Evolutionary conservation across 352 stramenopile species (phyloP), one percentile per base, ranked within the genome.

Genomic region (Pythium folliculosum): DNA sequence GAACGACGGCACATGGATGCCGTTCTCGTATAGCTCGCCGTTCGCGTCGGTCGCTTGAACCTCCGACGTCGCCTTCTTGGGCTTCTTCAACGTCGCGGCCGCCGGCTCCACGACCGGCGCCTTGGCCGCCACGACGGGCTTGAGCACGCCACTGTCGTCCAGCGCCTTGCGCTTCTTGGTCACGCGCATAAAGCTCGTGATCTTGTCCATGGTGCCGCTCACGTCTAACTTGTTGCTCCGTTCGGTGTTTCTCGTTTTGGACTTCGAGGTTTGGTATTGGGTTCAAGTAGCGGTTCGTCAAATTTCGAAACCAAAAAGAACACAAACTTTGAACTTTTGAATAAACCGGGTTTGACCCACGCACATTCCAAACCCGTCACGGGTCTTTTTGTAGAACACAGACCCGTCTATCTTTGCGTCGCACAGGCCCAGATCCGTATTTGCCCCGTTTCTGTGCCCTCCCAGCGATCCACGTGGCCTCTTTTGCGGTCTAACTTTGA

Each of bases 141-240:
- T 73, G 8, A 47, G 27, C n/a, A 48, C 67, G 14, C 75, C 73
- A 17, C 75, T 75, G 37, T 71, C 70, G 23, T 73, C 32, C 52
- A 57, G 68, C 45, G 68, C 61, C 67, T 72, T 81, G 65, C 62
- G 72, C 68, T 76, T 73, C 76, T 90, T 90, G n/a, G 80, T 86
- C 38, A 82, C 76, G 65, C 80, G 82, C 82, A 91, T 88, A 47
- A 77, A 89, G 67, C 56, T 82, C 40, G 78, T 88, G 68, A 91
- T 89, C 74, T 87, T 89, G 30, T 76, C 67, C 82, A 89, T 90
- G 35, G 52, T 66, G 3, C 0, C 40, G 40, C 14, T 47, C 38
- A n/a, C n/a, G n/a, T n/a, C n/a, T n/a, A n/a, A n/a, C n/a, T n/a
- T n/a, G n/a, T n/a, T n/a, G n/a, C n/a, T n/a, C n/a, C n/a, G n/a